Evolutionary conservation across 495 filamentous ascomycete species (phyloP).

Genomic region (Neurospora africana): DNA sequence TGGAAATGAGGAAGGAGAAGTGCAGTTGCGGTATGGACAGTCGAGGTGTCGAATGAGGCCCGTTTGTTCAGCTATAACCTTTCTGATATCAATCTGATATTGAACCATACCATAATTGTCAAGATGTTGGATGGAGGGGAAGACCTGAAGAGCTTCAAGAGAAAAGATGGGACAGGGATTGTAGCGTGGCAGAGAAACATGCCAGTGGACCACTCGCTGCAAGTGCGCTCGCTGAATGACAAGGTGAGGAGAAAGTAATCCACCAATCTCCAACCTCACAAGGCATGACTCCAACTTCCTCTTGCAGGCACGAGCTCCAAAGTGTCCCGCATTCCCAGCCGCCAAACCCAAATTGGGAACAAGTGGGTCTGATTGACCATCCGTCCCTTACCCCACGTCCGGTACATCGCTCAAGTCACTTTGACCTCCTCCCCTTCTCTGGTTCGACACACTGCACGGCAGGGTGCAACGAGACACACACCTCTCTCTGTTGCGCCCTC

Average conservation of each 20-base stretch:
- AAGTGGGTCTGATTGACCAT: background rate
- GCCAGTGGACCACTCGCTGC: background rate
- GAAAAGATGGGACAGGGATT: background rate
- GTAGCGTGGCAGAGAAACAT: slow-evolving; percentile 3
- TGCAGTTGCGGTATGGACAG: background rate
- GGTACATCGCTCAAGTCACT: slow-evolving; percentile 1
- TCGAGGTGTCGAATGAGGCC: background rate
- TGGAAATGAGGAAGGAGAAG: background rate
- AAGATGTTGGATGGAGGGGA: background rate
- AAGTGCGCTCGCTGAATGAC: background rate
- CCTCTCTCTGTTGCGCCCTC: background rate
- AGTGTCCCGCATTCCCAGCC: background rate
- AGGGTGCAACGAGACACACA: background rate
- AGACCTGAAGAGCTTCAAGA: background rate
- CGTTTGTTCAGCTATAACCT: background rate
- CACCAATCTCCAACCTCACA: background rate
- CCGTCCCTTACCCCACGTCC: slow-evolving; percentile 4
- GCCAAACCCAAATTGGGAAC: background rate
- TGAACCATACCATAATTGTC: background rate
- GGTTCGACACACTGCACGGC: background rate
- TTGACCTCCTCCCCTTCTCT: background rate
- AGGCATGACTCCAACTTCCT: background rate
- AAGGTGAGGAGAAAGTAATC: background rate
- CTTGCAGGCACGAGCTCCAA: background rate
- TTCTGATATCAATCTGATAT: background rate